These are phyloP conservation scores for Ophiostoma sp. DNA, from an alignment of 2,329 filamentous ascomycete species.

Conservation along the genomic window DNA sequence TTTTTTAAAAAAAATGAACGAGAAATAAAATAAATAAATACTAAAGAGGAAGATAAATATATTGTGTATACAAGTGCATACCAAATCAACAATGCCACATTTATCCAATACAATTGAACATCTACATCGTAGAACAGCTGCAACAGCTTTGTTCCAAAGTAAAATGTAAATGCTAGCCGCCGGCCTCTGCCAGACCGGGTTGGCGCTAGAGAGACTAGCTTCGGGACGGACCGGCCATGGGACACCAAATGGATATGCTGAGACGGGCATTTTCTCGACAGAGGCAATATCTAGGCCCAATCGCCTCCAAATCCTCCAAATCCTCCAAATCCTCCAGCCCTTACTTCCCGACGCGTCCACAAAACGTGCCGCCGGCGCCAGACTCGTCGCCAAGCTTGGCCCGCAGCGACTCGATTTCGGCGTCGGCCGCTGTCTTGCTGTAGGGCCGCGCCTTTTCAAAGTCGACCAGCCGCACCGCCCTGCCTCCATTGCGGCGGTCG, in stretches of 20 bases:
- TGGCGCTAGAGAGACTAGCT: conserved; percentile 1
- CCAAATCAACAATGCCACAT: too few relatives aligned
- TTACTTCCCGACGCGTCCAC: not conserved
- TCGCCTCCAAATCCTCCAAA: too few relatives aligned
- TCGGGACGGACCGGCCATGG: conserved; percentile 9
- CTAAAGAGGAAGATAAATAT: too few relatives aligned
- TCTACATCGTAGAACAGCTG: too few relatives aligned
- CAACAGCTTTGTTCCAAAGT: not conserved
- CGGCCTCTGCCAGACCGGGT: not conserved
- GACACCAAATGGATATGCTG: not conserved
- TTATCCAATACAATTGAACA: too few relatives aligned
- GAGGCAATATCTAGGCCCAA: not conserved
- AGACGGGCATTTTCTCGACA: not conserved
- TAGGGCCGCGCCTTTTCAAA: conserved; percentile 1
- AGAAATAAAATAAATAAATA: too few relatives aligned
- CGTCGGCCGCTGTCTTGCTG: not conserved
- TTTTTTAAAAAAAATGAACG: too few relatives aligned
- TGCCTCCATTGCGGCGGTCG: not conserved
- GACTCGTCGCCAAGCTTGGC: conserved; percentile 3
- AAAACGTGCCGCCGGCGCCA: not conserved
- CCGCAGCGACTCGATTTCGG: not conserved
- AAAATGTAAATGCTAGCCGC: not conserved
- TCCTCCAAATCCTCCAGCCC: too few relatives aligned
- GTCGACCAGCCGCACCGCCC: not conserved
- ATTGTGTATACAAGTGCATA: too few relatives aligned